These are phyloP conservation scores for Aspergillus tubingensis DNA, from an alignment of 2,329 filamentous ascomycete species.

Conservation along the genomic window DNA sequence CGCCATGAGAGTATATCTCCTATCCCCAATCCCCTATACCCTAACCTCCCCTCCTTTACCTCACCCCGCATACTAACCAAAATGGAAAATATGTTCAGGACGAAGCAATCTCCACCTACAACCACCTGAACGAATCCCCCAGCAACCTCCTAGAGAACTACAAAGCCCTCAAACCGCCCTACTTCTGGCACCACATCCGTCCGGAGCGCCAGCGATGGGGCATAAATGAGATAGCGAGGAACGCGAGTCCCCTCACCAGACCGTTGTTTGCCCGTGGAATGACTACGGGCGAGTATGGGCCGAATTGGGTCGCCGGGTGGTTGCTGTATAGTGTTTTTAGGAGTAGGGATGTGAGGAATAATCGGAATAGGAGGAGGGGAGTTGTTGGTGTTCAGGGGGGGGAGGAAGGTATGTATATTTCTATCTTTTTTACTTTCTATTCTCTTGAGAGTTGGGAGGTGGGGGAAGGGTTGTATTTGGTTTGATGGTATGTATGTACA, in stretches of 20 bases:
- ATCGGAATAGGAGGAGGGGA: constrained; percentile 45
- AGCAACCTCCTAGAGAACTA: constrained; percentile 43
- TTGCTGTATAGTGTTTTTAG: constrained; percentile 51
- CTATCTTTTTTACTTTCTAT: too few relatives aligned
- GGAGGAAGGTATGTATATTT: constrained; percentile 16
- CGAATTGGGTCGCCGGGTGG: constrained; percentile 51
- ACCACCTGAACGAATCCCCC: constrained; percentile 43
- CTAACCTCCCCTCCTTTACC: too few relatives aligned
- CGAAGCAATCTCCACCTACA: constrained; percentile 48
- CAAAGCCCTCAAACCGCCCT: constrained; percentile 43
- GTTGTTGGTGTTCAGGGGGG: background rate
- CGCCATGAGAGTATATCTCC: constrained; percentile 45
- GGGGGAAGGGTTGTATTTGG: too few relatives aligned
- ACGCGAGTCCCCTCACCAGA: constrained; percentile 41
- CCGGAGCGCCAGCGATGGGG: constrained; percentile 46
- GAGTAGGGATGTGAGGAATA: constrained; percentile 50
- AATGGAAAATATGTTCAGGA: constrained; percentile 22
- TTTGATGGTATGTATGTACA: too few relatives aligned
- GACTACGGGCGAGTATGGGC: constrained; percentile 47
- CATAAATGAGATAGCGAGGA: constrained; percentile 46
- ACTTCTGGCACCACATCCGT: constrained; percentile 51
- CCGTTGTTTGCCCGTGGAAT: constrained; percentile 44
- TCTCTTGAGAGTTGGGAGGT: too few relatives aligned
- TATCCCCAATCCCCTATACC: too few relatives aligned
- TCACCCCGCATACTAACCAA: too few relatives aligned